phyloP scores from a whole-genome alignment of 306 rosid genomes.

The Begonia loranthoides region DNA sequence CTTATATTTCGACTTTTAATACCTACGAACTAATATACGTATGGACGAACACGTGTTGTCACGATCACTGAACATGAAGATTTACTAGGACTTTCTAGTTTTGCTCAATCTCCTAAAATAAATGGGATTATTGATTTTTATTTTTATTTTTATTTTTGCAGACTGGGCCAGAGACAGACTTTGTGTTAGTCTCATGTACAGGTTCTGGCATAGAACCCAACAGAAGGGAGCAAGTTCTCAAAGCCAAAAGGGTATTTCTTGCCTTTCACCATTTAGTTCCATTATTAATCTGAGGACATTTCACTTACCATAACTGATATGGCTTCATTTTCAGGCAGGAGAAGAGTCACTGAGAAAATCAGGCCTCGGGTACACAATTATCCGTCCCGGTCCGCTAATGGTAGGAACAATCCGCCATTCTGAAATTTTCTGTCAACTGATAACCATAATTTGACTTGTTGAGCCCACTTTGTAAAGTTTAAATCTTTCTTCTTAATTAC shows the following conservation, averaged over 20 bases:
- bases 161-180: constrained; percentile 96
- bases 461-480: too few relatives aligned
- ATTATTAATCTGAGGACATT: constrained; percentile 2
- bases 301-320: not conserved
- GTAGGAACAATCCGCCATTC: constrained; percentile 23
- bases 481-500: too few relatives aligned
- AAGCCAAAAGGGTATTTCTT: constrained; percentile 71
- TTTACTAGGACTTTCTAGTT: too few relatives aligned
- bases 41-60: too few relatives aligned
- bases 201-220: constrained; percentile 85
- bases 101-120: too few relatives aligned
- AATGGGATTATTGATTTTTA: too few relatives aligned
- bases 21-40: too few relatives aligned
- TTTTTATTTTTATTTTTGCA: constrained; percentile 18
- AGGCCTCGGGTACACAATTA: constrained; percentile 88
- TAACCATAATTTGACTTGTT: not conserved
- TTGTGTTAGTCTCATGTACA: constrained; percentile 88
- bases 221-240: constrained; percentile 93
- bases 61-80: too few relatives aligned
- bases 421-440: not conserved
- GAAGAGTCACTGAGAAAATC: constrained; percentile 90
- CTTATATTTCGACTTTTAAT: too few relatives aligned
- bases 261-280: constrained; percentile 5
- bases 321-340: constrained; percentile 52
- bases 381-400: constrained; percentile 96